A percentile compares a stretch with the other conserved stretches of the same genome.
phyloP scores from a whole-genome alignment of 1,139 yeast species.

The Candida sojae region DNA sequence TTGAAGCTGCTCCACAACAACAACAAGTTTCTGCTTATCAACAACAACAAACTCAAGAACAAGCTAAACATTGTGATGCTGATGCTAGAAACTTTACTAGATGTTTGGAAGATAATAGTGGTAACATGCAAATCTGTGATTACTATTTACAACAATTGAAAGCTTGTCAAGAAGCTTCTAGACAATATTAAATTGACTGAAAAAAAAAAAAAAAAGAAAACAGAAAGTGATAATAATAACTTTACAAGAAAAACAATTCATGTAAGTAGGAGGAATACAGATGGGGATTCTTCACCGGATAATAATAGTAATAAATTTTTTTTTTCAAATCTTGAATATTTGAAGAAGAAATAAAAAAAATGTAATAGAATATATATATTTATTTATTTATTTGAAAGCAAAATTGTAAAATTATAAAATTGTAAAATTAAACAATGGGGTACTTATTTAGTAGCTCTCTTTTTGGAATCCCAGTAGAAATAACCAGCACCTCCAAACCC shows the following conservation, averaged over 20 bases:
- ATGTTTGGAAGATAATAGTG: slow-evolving; percentile 89
- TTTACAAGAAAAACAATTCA: not conserved
- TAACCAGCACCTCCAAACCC: slow-evolving; percentile 28
- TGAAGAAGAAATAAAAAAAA: not conserved
- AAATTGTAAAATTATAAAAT: not conserved
- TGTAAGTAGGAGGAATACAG: slow-evolving; percentile 9
- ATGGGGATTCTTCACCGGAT: not conserved
- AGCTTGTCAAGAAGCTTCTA: slow-evolving; percentile 95
- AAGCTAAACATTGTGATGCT: slow-evolving; percentile 71
- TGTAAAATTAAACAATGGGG: not conserved
- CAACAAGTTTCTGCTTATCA: slow-evolving; percentile 34
- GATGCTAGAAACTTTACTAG: slow-evolving; percentile 95
- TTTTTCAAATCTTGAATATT: slow-evolving; percentile 1
- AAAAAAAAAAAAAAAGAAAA: not conserved
- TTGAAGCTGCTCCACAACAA: slow-evolving; percentile 49
- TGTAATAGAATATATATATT: slow-evolving; percentile 4
- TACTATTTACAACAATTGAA: slow-evolving; percentile 95
- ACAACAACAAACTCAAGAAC: slow-evolving; percentile 49
- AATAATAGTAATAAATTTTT: not conserved
- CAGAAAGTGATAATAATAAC: no score
- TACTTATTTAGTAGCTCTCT: not conserved
- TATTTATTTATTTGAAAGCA: not conserved
- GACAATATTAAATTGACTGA: slow-evolving; percentile 54
- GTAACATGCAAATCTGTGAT: slow-evolving; percentile 96
- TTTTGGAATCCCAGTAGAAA: slow-evolving; percentile 13